phyloP scores from a whole-genome alignment of 805 yeast species.

The Candida sithepensis region DNA sequence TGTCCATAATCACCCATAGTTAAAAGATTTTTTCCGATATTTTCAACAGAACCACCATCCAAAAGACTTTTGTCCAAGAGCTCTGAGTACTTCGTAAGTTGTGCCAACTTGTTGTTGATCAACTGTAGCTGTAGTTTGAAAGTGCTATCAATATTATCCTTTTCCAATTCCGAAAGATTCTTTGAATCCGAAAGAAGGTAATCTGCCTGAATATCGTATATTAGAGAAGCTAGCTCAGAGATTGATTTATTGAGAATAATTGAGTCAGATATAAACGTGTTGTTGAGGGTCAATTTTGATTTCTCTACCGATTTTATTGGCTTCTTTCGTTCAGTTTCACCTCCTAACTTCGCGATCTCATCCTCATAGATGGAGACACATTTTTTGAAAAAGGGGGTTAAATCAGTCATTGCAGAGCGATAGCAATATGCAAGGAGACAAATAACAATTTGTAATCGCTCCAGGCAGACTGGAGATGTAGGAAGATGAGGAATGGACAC shows the following conservation, averaged over 20 bases:
- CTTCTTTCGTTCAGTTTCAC: not conserved
- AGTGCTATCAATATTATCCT: slow-evolving; percentile 26
- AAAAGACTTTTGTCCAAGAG: slow-evolving; percentile 49
- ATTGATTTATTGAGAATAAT: slow-evolving; percentile 33
- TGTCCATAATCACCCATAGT: slow-evolving; percentile 37
- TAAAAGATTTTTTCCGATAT: slow-evolving; percentile 24
- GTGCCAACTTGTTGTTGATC: slow-evolving; percentile 19
- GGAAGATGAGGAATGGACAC: not conserved
- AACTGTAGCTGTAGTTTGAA: slow-evolving; percentile 22
- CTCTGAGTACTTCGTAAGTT: slow-evolving; percentile 33
- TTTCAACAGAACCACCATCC: slow-evolving; percentile 48
- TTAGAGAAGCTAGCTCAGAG: slow-evolving; percentile 31
- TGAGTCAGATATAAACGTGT: slow-evolving; percentile 41
- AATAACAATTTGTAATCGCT: not conserved
- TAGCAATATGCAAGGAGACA: not conserved
- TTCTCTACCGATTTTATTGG: not conserved
- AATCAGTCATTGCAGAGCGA: slow-evolving; percentile 37
- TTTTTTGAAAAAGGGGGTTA: slow-evolving; percentile 45
- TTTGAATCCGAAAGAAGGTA: slow-evolving; percentile 32
- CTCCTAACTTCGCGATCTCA: slow-evolving; percentile 3
- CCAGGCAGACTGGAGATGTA: not conserved
- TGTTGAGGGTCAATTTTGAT: slow-evolving; percentile 20
- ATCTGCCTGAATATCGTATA: slow-evolving; percentile 32
- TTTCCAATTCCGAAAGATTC: slow-evolving; percentile 22
- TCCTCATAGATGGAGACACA: slow-evolving; percentile 42